Percentiles rank a stretch among this genome's conserved stretches.
Conservation (phyloP, 352 stramenopile species). For the Pythium diclinum region DNA sequence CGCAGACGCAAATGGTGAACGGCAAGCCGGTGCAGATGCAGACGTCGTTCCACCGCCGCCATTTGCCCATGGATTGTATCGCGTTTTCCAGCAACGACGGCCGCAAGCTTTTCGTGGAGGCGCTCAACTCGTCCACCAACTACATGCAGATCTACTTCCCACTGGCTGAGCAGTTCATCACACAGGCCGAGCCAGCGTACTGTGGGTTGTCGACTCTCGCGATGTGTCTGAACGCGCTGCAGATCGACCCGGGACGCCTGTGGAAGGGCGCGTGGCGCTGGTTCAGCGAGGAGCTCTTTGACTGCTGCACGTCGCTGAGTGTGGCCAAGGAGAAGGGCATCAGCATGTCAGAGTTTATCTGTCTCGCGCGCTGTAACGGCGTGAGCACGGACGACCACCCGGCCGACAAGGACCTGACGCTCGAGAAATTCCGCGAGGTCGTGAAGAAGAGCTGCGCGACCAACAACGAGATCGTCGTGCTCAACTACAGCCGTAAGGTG, state of each 20-base stretch:
- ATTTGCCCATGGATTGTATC: conserved; percentile 75
- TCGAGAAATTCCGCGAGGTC: conserved; percentile 53
- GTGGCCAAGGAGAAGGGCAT: conserved; percentile 75
- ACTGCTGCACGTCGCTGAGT: conserved; percentile 73
- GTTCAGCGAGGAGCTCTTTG: conserved; percentile 83
- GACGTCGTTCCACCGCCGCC: conserved; percentile 79
- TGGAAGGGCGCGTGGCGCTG: conserved; percentile 82
- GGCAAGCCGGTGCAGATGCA: conserved; percentile 19
- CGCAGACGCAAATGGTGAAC: conserved; percentile 3
- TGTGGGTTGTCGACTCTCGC: conserved; percentile 85
- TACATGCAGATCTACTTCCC: conserved; percentile 93
- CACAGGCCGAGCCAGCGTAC: conserved; percentile 90
- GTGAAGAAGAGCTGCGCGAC: conserved; percentile 73
- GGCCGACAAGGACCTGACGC: conserved; percentile 45
- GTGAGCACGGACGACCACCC: conserved; percentile 46
- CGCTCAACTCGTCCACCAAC: conserved; percentile 42
- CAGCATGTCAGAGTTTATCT: conserved; percentile 68
- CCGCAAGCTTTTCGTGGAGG: conserved; percentile 78
- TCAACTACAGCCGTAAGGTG: conserved; percentile 90
- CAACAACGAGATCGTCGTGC: conserved; percentile 85
- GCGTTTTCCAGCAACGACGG: conserved; percentile 85
- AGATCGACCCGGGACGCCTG: conserved; percentile 69
- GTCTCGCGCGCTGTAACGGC: conserved; percentile 59
- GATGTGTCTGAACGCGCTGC: conserved; percentile 77
- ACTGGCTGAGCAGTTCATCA: conserved; percentile 87